phyloP scores from a whole-genome alignment of 768 basidiomycete species.

The Lactarius evosmus region DNA sequence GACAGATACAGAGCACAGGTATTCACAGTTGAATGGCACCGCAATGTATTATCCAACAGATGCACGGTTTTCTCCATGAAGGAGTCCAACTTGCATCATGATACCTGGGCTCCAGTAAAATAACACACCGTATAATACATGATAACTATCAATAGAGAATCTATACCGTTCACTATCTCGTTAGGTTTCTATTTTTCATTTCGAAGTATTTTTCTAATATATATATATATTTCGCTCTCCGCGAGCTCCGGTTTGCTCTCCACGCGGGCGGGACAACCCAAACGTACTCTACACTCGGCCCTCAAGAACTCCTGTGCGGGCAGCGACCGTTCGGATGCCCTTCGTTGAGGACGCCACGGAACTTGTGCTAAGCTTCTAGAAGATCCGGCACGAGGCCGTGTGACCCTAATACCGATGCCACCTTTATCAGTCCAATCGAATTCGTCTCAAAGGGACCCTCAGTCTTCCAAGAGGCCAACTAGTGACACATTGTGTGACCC shows the following conservation, averaged over 20 bases:
- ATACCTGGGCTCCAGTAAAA: background rate
- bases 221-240: background rate
- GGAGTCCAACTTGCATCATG: background rate
- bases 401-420: slow-evolving; percentile 16
- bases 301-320: background rate
- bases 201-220: background rate
- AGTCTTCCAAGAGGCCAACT: slow-evolving; percentile 9
- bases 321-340: background rate
- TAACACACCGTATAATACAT: slow-evolving; percentile 3
- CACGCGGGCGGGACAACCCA: background rate
- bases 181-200: no score
- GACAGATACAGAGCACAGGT: background rate
- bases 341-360: background rate
- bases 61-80: background rate
- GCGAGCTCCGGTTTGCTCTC: slow-evolving; percentile 2
- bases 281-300: background rate
- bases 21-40: background rate
- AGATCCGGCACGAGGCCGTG: slow-evolving; percentile 17
- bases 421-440: slow-evolving; percentile 6
- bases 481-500: background rate
- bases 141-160: background rate
- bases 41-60: background rate
- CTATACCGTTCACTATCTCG: background rate
- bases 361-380: slow-evolving; percentile 12
- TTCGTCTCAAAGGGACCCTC: slow-evolving; percentile 1